phyloP scores from a whole-genome alignment of 495 filamentous ascomycete species.

The Cercophora sp. region DNA sequence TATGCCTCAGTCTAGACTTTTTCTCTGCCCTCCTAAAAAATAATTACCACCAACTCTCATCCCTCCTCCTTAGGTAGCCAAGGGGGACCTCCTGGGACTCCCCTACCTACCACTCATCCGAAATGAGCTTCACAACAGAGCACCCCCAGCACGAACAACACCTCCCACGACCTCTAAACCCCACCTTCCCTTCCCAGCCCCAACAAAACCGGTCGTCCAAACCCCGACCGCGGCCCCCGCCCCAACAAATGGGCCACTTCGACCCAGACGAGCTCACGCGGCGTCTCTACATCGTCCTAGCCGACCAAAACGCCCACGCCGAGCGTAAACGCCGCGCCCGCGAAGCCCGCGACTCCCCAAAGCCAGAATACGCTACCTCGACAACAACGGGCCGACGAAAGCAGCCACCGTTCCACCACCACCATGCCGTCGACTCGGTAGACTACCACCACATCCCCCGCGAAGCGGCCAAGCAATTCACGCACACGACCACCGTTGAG shows the following conservation, averaged over 20 bases:
- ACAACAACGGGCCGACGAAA: background rate
- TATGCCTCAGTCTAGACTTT: too few relatives aligned
- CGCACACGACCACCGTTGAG: constrained; percentile 42
- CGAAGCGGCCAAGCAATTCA: constrained; percentile 47
- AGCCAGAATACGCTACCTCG: background rate
- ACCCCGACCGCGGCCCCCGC: background rate
- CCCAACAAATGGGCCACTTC: constrained; percentile 32
- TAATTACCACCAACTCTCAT: too few relatives aligned
- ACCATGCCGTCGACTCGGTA: constrained; percentile 14
- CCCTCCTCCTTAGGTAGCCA: too few relatives aligned
- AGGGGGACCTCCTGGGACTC: too few relatives aligned
- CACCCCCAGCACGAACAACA: too few relatives aligned
- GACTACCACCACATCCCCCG: constrained; percentile 38
- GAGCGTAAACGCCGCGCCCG: constrained; percentile 13
- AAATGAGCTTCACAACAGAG: too few relatives aligned
- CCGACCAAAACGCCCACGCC: constrained; percentile 35
- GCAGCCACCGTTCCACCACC: background rate
- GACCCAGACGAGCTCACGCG: constrained; percentile 48
- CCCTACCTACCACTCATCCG: too few relatives aligned
- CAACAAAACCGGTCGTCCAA: too few relatives aligned
- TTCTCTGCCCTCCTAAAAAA: too few relatives aligned
- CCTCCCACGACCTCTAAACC: too few relatives aligned
- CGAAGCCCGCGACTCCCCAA: background rate
- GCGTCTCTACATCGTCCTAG: constrained; percentile 42
- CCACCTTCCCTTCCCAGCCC: too few relatives aligned